phyloP scores from a whole-genome alignment of 2,329 filamentous ascomycete species.

The Periconia sp. region DNA sequence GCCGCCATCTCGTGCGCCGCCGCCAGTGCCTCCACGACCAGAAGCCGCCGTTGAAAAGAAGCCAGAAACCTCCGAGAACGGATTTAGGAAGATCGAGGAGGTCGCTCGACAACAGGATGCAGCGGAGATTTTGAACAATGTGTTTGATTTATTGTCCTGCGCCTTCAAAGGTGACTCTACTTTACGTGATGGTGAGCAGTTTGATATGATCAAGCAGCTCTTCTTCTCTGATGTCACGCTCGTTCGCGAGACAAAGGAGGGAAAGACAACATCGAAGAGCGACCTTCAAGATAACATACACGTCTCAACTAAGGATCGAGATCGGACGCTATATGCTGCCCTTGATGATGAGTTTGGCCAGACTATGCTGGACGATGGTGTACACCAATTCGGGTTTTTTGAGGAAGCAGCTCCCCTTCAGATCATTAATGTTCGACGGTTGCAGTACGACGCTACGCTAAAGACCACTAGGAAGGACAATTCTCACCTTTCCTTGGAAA shows the following conservation, averaged over 20 bases:
- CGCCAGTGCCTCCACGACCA: slow-evolving; percentile 65
- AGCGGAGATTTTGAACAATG: slow-evolving; percentile 91
- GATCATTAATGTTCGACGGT: slow-evolving; percentile 87
- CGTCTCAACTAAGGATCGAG: slow-evolving; percentile 63
- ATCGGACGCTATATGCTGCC: slow-evolving; percentile 78
- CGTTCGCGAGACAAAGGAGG: slow-evolving; percentile 49
- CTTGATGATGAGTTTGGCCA: slow-evolving; percentile 86
- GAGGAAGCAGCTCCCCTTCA: slow-evolving; percentile 80
- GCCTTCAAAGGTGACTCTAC: slow-evolving; percentile 76
- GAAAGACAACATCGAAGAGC: slow-evolving; percentile 53
- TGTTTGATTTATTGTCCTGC: slow-evolving; percentile 87
- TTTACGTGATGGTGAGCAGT: slow-evolving; percentile 74
- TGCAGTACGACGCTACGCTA: slow-evolving; percentile 69
- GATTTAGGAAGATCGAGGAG: slow-evolving; percentile 59
- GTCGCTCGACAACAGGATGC: slow-evolving; percentile 85
- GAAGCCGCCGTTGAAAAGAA: no score
- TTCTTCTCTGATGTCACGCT: slow-evolving; percentile 54
- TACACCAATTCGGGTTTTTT: slow-evolving; percentile 41
- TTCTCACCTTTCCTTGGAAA: slow-evolving; percentile 77
- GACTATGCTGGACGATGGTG: slow-evolving; percentile 64
- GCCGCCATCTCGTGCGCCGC: slow-evolving; percentile 57
- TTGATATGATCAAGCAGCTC: slow-evolving; percentile 72
- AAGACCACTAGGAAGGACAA: slow-evolving; percentile 51
- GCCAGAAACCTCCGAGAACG: slow-evolving; percentile 26
- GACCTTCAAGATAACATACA: slow-evolving; percentile 69